These are phyloP conservation scores for Arxiozyma slooffiae DNA, from an alignment of 1,139 yeast species.

Conservation along the genomic window DNA sequence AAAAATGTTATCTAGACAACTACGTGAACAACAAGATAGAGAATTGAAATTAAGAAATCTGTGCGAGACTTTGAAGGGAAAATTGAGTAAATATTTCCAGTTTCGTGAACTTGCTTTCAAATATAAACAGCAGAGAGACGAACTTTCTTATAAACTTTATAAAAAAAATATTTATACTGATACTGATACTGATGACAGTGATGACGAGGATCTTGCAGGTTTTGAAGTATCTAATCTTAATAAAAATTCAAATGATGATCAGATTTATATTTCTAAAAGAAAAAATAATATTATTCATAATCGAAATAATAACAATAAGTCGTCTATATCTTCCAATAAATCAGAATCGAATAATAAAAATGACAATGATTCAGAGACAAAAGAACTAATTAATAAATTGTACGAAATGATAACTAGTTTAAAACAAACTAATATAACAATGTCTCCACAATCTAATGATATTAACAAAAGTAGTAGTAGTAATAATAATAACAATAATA, in stretches of 20 bases:
- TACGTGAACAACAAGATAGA: neutral
- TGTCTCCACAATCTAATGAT: neutral
- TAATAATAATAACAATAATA: neutral
- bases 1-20: neutral
- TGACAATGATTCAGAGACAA: neutral
- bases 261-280: neutral
- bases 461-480: neutral
- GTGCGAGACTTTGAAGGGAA: conserved; percentile 6
- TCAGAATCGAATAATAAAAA: neutral
- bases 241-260: neutral
- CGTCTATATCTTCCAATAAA: neutral
- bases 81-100: conserved; percentile 7
- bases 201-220: neutral
- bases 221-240: neutral
- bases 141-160: conserved; percentile 4
- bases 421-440: neutral
- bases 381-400: neutral
- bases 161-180: conserved; percentile 4
- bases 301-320: neutral
- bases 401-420: neutral
- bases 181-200: neutral
- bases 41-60: conserved; percentile 5
- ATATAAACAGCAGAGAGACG: conserved; percentile 4
- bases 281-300: neutral
- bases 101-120: conserved; percentile 1